A percentile compares a stretch with the other conserved stretches of the same genome.
phyloP scores from a whole-genome alignment of 768 basidiomycete species.

The Boletus rufocinnamomeus region DNA sequence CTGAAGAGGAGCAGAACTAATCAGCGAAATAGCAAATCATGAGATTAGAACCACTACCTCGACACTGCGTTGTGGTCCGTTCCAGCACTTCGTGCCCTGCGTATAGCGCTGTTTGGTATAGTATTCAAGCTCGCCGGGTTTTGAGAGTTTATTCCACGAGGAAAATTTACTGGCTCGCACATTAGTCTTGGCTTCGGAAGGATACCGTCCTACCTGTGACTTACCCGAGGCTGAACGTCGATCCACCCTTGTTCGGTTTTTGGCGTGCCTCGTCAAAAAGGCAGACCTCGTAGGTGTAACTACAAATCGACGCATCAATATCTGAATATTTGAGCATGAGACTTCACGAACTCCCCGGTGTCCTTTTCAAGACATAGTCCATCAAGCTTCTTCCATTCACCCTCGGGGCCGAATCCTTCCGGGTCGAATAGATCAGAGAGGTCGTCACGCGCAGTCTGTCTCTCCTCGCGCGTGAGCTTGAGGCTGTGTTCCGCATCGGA shows the following conservation, averaged over 20 bases:
- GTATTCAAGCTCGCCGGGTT: slow-evolving; percentile 66
- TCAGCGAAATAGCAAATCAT: slow-evolving; percentile 5
- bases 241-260: slow-evolving; percentile 80
- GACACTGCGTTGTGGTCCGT: slow-evolving; percentile 88
- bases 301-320: slow-evolving; percentile 34
- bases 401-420: slow-evolving; percentile 71
- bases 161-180: slow-evolving; percentile 59
- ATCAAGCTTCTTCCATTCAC: slow-evolving; percentile 97
- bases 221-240: slow-evolving; percentile 80
- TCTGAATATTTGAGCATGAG: not conserved
- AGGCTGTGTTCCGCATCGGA: slow-evolving; percentile 65
- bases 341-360: slow-evolving; percentile 80
- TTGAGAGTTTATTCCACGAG: slow-evolving; percentile 69
- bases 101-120: slow-evolving; percentile 84
- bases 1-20: slow-evolving; percentile 38
- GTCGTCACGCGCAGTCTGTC: slow-evolving; percentile 56
- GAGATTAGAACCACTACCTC: slow-evolving; percentile 47
- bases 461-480: slow-evolving; percentile 50
- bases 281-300: slow-evolving; percentile 94
- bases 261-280: slow-evolving; percentile 88
- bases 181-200: slow-evolving; percentile 2
- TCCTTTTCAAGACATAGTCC: slow-evolving; percentile 77
- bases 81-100: slow-evolving; percentile 91
- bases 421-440: slow-evolving; percentile 65
- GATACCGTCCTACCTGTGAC: slow-evolving; percentile 26